phyloP scores from a whole-genome alignment of 1,284 basidiomycete species.

The Malassezia yamatoensis region DNA sequence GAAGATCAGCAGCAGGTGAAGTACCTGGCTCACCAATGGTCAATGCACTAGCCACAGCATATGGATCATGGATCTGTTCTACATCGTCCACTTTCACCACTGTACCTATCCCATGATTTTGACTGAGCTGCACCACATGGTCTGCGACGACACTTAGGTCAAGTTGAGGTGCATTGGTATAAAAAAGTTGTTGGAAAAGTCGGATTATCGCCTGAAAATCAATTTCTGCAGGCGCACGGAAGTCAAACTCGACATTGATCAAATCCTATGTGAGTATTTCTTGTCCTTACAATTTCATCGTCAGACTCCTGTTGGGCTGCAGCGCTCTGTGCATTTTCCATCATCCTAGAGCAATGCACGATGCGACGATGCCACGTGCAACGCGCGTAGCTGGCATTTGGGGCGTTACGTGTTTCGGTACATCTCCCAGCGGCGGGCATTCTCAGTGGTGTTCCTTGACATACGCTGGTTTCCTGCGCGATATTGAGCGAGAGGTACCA shows the following conservation, averaged over 20 bases:
- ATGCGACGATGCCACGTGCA: neutral
- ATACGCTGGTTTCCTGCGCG: too few relatives aligned
- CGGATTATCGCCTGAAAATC: constrained; percentile 40
- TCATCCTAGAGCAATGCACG: neutral
- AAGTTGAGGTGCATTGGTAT: constrained; percentile 39
- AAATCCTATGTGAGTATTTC: constrained; percentile 17
- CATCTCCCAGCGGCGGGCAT: neutral
- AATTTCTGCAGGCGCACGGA: constrained; percentile 32
- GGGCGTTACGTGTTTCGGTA: neutral
- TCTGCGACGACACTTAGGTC: constrained; percentile 30
- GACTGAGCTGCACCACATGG: constrained; percentile 23
- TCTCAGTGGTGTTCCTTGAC: neutral
- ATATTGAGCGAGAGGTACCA: too few relatives aligned
- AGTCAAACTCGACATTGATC: constrained; percentile 47
- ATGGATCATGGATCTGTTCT: constrained; percentile 42
- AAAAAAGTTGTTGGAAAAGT: constrained; percentile 43
- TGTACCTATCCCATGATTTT: constrained; percentile 29
- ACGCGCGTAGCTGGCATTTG: neutral
- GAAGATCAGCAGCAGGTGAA: neutral
- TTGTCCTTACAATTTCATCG: constrained; percentile 2
- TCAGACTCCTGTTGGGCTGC: constrained; percentile 4
- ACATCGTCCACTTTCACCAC: constrained; percentile 39
- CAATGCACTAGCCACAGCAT: constrained; percentile 38
- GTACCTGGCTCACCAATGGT: constrained; percentile 17
- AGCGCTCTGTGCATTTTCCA: too few relatives aligned